These are phyloP conservation scores for Moesziomyces antarcticus DNA, from an alignment of 1,284 basidiomycete species.

Conservation along the genomic window DNA sequence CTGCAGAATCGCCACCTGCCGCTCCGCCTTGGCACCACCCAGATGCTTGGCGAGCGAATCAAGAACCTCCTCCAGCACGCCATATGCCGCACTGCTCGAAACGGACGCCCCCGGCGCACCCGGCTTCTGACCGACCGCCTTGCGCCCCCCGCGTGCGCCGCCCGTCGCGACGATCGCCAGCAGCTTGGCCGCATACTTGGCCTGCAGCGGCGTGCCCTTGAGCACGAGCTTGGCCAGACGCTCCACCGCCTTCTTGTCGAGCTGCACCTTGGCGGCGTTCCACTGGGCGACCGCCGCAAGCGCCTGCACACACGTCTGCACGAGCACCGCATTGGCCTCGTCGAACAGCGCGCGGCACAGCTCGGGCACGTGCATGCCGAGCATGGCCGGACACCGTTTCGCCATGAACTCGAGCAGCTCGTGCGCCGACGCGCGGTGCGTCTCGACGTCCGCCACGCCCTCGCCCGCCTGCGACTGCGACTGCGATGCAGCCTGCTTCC, in stretches of 20 bases:
- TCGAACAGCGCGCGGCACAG: slow-evolving; percentile 77
- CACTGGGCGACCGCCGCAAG: slow-evolving; percentile 35
- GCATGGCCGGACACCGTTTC: slow-evolving; percentile 81
- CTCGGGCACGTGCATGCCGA: slow-evolving; percentile 79
- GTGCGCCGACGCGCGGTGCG: slow-evolving; percentile 57
- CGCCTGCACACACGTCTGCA: slow-evolving; percentile 72
- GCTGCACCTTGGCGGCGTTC: slow-evolving; percentile 32
- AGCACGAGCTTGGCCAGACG: slow-evolving; percentile 75
- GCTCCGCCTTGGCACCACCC: slow-evolving; percentile 71
- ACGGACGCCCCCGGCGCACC: slow-evolving; percentile 27
- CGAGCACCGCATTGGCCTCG: slow-evolving; percentile 73
- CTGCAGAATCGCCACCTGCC: slow-evolving; percentile 76
- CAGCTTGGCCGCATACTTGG: slow-evolving; percentile 88
- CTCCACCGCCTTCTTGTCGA: slow-evolving; percentile 72
- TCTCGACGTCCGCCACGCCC: slow-evolving; percentile 30
- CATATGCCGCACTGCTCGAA: slow-evolving; percentile 32
- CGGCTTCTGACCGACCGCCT: slow-evolving; percentile 23
- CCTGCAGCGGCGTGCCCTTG: slow-evolving; percentile 76
- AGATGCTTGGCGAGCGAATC: slow-evolving; percentile 75
- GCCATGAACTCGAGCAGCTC: slow-evolving; percentile 74
- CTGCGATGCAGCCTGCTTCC: slow-evolving; percentile 9
- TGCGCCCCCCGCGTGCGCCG: slow-evolving; percentile 26
- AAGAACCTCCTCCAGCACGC: slow-evolving; percentile 47
- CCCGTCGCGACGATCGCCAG: slow-evolving; percentile 71
- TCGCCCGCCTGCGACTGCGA: slow-evolving; percentile 22